These are phyloP conservation scores for Ceratobasidium sp. DNA, from an alignment of 1,284 basidiomycete species.

Conservation along the genomic window DNA sequence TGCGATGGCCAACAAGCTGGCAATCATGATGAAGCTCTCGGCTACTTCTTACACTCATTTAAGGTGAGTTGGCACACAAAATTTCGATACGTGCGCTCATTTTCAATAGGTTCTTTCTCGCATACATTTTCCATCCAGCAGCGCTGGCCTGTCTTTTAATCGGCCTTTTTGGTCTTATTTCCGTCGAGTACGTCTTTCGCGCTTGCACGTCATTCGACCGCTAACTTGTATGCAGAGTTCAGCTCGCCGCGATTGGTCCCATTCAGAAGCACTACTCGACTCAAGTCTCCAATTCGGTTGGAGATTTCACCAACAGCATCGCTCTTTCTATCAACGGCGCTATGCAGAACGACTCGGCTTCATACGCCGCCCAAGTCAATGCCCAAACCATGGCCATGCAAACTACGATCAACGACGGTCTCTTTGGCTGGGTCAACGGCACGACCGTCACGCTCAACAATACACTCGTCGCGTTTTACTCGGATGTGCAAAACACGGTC, in stretches of 20 bases:
- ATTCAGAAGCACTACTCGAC: conserved; percentile 69
- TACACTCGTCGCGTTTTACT: conserved; percentile 77
- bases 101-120: conserved; percentile 75
- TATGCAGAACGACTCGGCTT: conserved; percentile 78
- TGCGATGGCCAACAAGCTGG: conserved; percentile 64
- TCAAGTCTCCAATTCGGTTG: conserved; percentile 64
- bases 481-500: conserved; percentile 74
- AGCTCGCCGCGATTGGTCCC: conserved; percentile 77
- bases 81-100: conserved; percentile 60
- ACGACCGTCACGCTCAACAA: conserved; percentile 88
- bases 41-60: conserved; percentile 47
- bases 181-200: conserved; percentile 55
- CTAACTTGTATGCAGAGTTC: conserved; percentile 59
- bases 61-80: background rate
- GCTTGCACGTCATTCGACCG: too few species aligned
- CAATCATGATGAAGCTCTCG: conserved; percentile 59
- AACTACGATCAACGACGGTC: conserved; percentile 77
- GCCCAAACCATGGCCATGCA: conserved; percentile 71
- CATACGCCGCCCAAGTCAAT: conserved; percentile 82
- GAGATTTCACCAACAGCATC: conserved; percentile 74
- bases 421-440: conserved; percentile 95
- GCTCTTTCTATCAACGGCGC: conserved; percentile 78
- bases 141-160: conserved; percentile 89
- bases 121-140: conserved; percentile 90
- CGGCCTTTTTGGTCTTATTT: conserved; percentile 87